Evolutionary conservation across 208 protist species (phyloP).

Genomic region (Acanthamoeba pearcei): DNA sequence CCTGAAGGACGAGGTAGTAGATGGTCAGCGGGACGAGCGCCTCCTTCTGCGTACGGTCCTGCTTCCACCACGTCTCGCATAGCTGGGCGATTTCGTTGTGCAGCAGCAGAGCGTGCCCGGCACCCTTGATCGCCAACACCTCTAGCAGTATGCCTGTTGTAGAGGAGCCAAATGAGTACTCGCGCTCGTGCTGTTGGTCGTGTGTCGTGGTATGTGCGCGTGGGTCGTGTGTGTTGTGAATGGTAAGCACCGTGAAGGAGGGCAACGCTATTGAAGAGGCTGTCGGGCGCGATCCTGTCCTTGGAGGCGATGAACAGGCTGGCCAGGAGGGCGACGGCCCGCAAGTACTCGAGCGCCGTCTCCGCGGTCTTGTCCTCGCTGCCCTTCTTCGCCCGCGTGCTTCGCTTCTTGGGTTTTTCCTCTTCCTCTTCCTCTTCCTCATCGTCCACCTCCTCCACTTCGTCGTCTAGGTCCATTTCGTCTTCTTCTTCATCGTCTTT

Average conservation of each 20-base stretch:
- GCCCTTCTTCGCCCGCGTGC: neutral
- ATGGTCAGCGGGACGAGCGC: slow-evolving; percentile 85
- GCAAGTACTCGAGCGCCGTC: slow-evolving; percentile 8
- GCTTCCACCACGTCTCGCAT: slow-evolving; percentile 64
- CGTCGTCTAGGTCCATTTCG: neutral
- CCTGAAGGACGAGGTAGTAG: slow-evolving; percentile 80
- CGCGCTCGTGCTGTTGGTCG: neutral
- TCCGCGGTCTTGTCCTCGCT: neutral
- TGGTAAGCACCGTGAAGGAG: neutral
- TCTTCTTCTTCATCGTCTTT: neutral
- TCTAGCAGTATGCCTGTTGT: neutral
- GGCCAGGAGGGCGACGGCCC: neutral
- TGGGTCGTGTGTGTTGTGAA: neutral
- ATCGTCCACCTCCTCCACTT: neutral
- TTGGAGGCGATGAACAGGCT: slow-evolving; percentile 23
- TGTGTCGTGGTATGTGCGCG: neutral
- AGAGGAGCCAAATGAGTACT: neutral
- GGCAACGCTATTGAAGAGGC: neutral
- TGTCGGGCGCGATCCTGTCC: slow-evolving; percentile 25
- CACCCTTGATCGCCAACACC: neutral
- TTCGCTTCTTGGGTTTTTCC: neutral
- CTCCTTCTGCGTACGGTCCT: slow-evolving; percentile 53
- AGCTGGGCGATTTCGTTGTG: slow-evolving; percentile 13
- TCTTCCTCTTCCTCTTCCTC: neutral
- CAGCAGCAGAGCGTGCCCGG: neutral